phyloP scores from a whole-genome alignment of 768 basidiomycete species.

The Leucocoprinus leucothites region DNA sequence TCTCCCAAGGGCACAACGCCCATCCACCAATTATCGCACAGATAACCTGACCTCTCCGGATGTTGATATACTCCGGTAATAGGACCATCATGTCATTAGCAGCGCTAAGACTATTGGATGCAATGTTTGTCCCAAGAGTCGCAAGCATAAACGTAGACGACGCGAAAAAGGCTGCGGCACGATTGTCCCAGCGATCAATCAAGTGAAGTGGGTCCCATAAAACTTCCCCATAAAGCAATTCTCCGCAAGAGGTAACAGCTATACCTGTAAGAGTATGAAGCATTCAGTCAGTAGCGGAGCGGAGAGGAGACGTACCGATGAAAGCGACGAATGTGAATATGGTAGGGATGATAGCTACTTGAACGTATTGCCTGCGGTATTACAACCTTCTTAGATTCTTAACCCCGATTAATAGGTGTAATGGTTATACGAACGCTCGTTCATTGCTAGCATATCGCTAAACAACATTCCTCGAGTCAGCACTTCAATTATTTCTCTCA shows the following conservation, averaged over 20 bases:
- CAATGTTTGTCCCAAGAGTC: constrained; percentile 70
- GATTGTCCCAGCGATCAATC: constrained; percentile 81
- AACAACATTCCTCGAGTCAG: too few relatives aligned
- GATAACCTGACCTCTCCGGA: constrained; percentile 73
- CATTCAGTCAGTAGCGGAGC: neutral
- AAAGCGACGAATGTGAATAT: constrained; percentile 78
- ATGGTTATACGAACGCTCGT: constrained; percentile 41
- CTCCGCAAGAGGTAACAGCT: constrained; percentile 74
- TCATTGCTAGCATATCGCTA: constrained; percentile 73
- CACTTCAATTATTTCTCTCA: too few relatives aligned
- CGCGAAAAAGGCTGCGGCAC: constrained; percentile 83
- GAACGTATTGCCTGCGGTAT: constrained; percentile 61
- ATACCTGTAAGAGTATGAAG: constrained; percentile 39
- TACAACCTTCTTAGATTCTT: neutral
- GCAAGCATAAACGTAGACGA: constrained; percentile 72
- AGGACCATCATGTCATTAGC: constrained; percentile 85
- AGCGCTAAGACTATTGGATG: constrained; percentile 69
- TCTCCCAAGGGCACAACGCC: constrained; percentile 87
- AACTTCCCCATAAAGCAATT: constrained; percentile 61
- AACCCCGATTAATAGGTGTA: too few relatives aligned
- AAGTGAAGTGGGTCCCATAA: constrained; percentile 76
- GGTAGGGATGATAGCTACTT: constrained; percentile 71
- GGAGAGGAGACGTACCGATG: constrained; percentile 40
- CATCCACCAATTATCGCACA: constrained; percentile 84
- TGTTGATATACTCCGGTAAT: constrained; percentile 75